Conservation (phyloP, 768 basidiomycete species). For the Suillus weaverae region DNA sequence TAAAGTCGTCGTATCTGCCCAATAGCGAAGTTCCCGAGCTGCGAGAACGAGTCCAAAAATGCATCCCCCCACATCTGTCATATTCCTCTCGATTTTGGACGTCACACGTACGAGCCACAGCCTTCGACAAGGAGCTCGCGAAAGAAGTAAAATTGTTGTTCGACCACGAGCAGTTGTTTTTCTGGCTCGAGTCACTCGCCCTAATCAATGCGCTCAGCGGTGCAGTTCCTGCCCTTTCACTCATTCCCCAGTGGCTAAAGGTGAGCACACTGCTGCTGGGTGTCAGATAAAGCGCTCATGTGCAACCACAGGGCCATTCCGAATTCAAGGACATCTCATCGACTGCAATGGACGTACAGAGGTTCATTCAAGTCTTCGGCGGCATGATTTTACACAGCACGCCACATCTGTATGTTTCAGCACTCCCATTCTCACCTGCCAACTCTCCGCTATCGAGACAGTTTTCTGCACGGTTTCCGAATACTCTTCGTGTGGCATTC, state of each 20-base stretch:
- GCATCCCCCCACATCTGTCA: slow-evolving; percentile 6
- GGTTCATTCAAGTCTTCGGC: slow-evolving; percentile 17
- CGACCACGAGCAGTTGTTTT: background rate
- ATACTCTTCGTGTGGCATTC: background rate
- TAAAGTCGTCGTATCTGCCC: slow-evolving; percentile 29
- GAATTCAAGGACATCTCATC: background rate
- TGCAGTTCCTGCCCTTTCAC: background rate
- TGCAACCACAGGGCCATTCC: background rate
- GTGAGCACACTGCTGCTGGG: background rate
- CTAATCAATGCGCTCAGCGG: background rate
- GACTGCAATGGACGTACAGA: slow-evolving; percentile 6
- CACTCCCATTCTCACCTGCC: slow-evolving; percentile 17
- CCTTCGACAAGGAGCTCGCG: background rate
- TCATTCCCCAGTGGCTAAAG: background rate
- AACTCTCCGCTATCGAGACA: background rate
- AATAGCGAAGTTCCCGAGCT: slow-evolving; percentile 24
- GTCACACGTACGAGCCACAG: slow-evolving; percentile 5
- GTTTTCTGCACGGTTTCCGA: background rate
- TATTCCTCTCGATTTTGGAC: slow-evolving; percentile 16
- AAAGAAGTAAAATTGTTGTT: background rate
- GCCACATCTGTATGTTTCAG: slow-evolving; percentile 27
- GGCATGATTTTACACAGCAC: slow-evolving; percentile 14
- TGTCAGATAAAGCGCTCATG: background rate
- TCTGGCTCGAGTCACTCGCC: background rate
- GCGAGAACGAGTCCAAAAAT: background rate